Base-by-base conservation (phyloP, 2,329 filamentous ascomycete genomes). In the Dactylella cylindrospora region DNA sequence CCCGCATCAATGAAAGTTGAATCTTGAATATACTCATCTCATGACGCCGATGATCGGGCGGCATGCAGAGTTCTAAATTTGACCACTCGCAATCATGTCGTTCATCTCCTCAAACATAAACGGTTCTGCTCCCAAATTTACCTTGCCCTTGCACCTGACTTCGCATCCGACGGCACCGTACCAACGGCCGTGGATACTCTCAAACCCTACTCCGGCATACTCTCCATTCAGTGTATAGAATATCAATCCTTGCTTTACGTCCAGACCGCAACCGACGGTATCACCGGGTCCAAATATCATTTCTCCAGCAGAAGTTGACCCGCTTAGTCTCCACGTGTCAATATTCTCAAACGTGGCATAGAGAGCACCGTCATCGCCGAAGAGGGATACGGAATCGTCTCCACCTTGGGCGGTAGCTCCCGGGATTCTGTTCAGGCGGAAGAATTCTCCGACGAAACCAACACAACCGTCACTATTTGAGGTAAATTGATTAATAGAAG, bases 81-180 rank as follows among this genome's bases (percentile, higher is more conserved):
- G n/a, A n/a, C n/a, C n/a, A n/a, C n/a, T n/a, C n/a, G n/a, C n/a
- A n/a, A n/a, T n/a, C n/a, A n/a, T n/a, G n/a, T 62, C 29, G 3
- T n/a, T 53, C 35, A 62, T 44, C 13, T 62, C 57, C 29, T 62
- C 49, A 45, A 62, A 62, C 15, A 49, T n/a, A 31, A 49, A 62
- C 6, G 57, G 57, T 9, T 35, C 23, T 3, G 43, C 49, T 6
- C 57, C 57, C 10, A 62, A 62, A 17, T 62, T 62, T 2, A 54
- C 41, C 22, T 19, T 53, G 5, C 41, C 57, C 28, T 62, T 62
- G n/a, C 40, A 43, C n/a, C 35, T 28, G 13, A 29, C 28, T 26
- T 49, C 43, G 5, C 20, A 31, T 9, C 57, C 32, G 9, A 51
- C 23, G 41, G 12, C 20, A 3, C 46, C 35, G 15, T 51, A 51